Evolutionary conservation across 805 yeast species (phyloP).

Genomic region (Saccharomycopsis selenospora): DNA sequence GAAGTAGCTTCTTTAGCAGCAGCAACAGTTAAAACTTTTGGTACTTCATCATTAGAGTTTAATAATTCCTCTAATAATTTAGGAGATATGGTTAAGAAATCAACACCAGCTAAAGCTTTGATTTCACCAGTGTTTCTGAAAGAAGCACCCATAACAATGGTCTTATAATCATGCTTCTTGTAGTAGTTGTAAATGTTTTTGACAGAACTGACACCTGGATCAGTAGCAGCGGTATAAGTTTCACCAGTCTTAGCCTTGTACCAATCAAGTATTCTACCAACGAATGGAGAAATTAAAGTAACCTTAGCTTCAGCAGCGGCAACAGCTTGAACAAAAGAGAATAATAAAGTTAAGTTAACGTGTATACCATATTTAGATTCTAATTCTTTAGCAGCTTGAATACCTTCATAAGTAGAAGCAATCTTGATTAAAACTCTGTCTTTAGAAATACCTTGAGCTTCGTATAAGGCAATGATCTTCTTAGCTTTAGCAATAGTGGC

Average conservation of each 20-base stretch:
- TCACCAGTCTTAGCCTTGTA: slow-evolving; percentile 91
- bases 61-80: slow-evolving; percentile 79
- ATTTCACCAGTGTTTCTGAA: slow-evolving; percentile 97
- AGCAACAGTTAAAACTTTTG: slow-evolving; percentile 69
- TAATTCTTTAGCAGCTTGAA: slow-evolving; percentile 94
- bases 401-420: slow-evolving; percentile 99
- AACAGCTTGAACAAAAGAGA: slow-evolving; percentile 95
- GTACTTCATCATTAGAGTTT: slow-evolving; percentile 72
- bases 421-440: slow-evolving; percentile 92
- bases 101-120: slow-evolving; percentile 95
- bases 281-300: slow-evolving; percentile 96
- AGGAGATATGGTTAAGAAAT: slow-evolving; percentile 93
- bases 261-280: slow-evolving; percentile 98
- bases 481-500: slow-evolving; percentile 92
- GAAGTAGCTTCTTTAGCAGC: slow-evolving; percentile 47
- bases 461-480: slow-evolving; percentile 80
- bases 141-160: slow-evolving; percentile 99
- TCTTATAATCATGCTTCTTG: slow-evolving; percentile 92
- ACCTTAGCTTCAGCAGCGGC: slow-evolving; percentile 98
- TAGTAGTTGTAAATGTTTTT: slow-evolving; percentile 89
- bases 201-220: slow-evolving; percentile 96
- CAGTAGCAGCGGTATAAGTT: slow-evolving; percentile 69
- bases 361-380: slow-evolving; percentile 88
- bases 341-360: slow-evolving; percentile 89
- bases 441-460: slow-evolving; percentile 75